Evolutionary conservation across 2,329 filamentous ascomycete species (phyloP).

Genomic region (Claviceps sp.): DNA sequence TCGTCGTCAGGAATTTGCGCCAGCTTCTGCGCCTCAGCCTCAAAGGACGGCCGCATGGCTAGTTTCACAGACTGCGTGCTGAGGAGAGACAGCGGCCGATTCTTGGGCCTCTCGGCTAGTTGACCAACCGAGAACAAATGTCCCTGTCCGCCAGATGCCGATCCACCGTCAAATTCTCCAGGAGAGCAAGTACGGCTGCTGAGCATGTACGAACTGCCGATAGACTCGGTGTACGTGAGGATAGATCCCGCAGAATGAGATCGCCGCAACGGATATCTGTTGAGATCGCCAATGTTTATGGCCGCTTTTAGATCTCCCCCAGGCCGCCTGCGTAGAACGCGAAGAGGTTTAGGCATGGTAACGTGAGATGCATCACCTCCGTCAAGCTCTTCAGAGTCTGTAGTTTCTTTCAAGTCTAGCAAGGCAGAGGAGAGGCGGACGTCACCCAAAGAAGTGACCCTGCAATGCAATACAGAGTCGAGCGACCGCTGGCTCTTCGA

Average conservation of each 20-base stretch:
- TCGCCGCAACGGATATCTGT: constrained; percentile 33
- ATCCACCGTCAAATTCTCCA: constrained; percentile 11
- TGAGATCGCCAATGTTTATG: constrained; percentile 49
- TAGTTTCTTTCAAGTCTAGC: constrained; percentile 49
- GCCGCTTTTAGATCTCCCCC: constrained; percentile 63
- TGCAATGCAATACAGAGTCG: constrained; percentile 37
- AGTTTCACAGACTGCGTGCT: constrained; percentile 51
- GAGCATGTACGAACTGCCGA: constrained; percentile 42
- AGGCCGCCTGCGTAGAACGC: constrained; percentile 56
- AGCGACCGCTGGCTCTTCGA: constrained; percentile 35
- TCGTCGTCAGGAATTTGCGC: constrained; percentile 75
- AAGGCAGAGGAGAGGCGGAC: constrained; percentile 36
- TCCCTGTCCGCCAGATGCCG: constrained; percentile 12
- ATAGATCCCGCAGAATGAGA: constrained; percentile 47
- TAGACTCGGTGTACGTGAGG: constrained; percentile 45
- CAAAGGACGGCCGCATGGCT: constrained; percentile 62
- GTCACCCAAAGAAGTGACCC: constrained; percentile 49
- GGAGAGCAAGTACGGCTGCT: constrained; percentile 22
- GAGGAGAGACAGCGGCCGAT: constrained; percentile 38
- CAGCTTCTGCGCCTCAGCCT: constrained; percentile 75
- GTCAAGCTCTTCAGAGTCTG: constrained; percentile 38
- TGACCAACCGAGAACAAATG: constrained; percentile 45
- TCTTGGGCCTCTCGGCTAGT: constrained; percentile 36
- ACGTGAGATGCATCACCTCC: constrained; percentile 25
- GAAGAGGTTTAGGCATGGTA: constrained; percentile 37